A percentile compares a stretch with the other conserved stretches of the same genome.
Evolutionary conservation across 163 green algal species (phyloP).

Genomic region (Scenedesmus sp.): DNA sequence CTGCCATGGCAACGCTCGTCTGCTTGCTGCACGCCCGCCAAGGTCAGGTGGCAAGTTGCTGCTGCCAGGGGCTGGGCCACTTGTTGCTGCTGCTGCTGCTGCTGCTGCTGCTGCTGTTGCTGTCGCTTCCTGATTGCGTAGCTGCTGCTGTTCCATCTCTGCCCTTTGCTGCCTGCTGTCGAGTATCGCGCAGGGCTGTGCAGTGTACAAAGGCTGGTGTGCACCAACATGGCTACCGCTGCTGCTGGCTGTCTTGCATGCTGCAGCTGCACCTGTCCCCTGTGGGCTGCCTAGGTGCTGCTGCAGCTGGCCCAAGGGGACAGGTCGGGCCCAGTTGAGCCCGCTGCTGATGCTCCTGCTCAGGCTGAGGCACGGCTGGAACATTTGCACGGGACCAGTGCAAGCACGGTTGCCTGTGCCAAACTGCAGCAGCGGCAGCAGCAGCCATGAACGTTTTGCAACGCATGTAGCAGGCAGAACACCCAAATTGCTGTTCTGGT

Average conservation of each 20-base stretch:
- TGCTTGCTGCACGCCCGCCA: neutral
- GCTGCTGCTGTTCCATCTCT: neutral
- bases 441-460: neutral
- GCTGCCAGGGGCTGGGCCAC: neutral
- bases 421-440: slow-evolving; percentile 12
- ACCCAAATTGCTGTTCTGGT: no score
- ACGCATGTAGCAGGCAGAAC: no score
- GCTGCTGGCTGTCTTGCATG: neutral
- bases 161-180: neutral
- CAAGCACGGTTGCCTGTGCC: slow-evolving; percentile 26
- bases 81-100: neutral
- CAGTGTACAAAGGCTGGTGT: neutral
- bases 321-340: slow-evolving; percentile 8
- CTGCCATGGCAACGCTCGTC: neutral
- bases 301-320: slow-evolving; percentile 24
- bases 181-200: neutral
- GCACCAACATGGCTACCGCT: neutral
- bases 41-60: neutral
- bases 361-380: slow-evolving; percentile 10
- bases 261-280: neutral
- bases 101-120: slow-evolving; percentile 7
- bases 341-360: slow-evolving; percentile 10
- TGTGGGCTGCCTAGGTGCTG: neutral
- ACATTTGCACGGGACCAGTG: neutral
- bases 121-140: neutral